Evolutionary conservation across 1,139 yeast species (phyloP).

Genomic region (Candida frijolesensis): DNA sequence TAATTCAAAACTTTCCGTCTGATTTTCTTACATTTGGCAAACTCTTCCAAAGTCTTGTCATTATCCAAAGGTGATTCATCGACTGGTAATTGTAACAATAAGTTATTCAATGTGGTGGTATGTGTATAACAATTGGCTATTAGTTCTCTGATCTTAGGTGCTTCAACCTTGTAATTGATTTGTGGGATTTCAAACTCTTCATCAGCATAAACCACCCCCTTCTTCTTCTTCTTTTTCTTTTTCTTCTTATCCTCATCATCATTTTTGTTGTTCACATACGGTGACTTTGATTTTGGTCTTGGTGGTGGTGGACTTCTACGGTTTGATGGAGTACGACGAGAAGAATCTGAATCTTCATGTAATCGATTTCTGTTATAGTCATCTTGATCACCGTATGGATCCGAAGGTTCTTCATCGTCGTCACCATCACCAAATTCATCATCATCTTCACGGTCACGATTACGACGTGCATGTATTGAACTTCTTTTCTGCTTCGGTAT

Average conservation of each 20-base stretch:
- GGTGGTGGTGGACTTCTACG: constrained; percentile 29
- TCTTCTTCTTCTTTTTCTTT: constrained; percentile 22
- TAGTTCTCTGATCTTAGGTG: constrained; percentile 67
- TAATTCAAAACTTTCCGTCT: constrained; percentile 80
- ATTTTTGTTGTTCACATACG: constrained; percentile 17
- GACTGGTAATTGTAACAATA: constrained; percentile 56
- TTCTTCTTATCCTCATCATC: constrained; percentile 15
- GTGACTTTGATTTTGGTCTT: constrained; percentile 29
- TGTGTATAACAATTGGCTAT: constrained; percentile 79
- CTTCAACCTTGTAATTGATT: constrained; percentile 69
- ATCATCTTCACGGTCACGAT: constrained; percentile 13
- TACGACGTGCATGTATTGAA: neutral
- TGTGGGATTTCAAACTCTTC: constrained; percentile 63
- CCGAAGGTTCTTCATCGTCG: constrained; percentile 17
- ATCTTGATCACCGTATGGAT: constrained; percentile 32
- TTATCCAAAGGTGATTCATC: constrained; percentile 65
- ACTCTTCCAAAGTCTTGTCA: constrained; percentile 56
- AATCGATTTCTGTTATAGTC: constrained; percentile 9
- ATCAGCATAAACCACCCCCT: constrained; percentile 48
- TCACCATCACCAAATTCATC: neutral
- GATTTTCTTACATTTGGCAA: constrained; percentile 73
- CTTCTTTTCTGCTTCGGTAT: constrained; percentile 24
- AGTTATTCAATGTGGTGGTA: constrained; percentile 71
- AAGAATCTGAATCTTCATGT: constrained; percentile 22
- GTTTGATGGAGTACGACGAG: constrained; percentile 13